Base-by-base conservation (phyloP, 306 rosid genomes). In the Vigna nakashimae region DNA sequence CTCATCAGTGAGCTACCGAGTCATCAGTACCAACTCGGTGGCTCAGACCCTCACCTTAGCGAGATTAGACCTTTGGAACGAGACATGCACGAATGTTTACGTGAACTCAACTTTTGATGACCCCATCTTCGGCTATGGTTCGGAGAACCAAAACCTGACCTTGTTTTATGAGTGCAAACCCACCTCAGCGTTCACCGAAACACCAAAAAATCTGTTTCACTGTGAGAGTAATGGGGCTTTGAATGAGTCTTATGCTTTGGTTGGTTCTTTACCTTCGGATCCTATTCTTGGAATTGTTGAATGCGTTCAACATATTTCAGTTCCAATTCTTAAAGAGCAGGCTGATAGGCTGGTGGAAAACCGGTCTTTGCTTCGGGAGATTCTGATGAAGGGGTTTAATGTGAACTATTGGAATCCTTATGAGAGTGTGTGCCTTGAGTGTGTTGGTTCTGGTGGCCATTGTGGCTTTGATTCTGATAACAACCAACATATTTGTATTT, bases 1-100 rank as follows among this genome's bases (percentile, higher is more conserved):
- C 80, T 26, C 16, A 3, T 73, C 75, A 0, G 28, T 89, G 43
- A 73, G 69, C 52, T 86, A 86, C 82, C 76, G 90, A 65, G 83
- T 88, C 52, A 83, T 88, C 34, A n/a, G 15, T 9, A 80, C 86
- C 65, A 55, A 86, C 82, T 45, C 53, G 6, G 38, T 10, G 11
- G 38, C 11, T 7, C 84, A 4, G 2, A 63, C 78, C 7, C 72
- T 89, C 30, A 73, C 72, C 18, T 40, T 91, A 13, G 87, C 94
- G 1, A 85, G 89, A 5, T 49, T 42, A 15, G 92, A 91, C 86
- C 94, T 91, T 73, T 89, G 94, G 92, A 75, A 83, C 30, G 45
- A 84, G 52, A 86, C 84, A 5, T 91, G 97, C 75, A 85, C 87
- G 0, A 2, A 16, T 1, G 12, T 32, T 4, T 65, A 75, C 17